phyloP scores from a whole-genome alignment of 2,329 filamentous ascomycete genomes.

The Colletotrichum nymphaeae region DNA sequence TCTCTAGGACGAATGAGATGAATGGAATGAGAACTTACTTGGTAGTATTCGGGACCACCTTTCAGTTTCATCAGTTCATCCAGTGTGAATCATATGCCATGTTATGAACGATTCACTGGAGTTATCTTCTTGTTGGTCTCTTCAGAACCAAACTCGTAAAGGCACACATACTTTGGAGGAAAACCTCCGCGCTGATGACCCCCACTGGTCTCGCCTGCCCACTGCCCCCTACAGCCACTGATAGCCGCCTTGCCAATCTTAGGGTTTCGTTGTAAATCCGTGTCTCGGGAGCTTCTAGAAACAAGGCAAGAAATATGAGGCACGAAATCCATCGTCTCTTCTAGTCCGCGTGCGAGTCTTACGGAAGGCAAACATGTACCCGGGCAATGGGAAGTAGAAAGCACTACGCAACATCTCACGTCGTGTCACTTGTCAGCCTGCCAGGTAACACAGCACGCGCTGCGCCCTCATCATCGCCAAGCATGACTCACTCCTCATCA shows the following conservation, averaged over 20 bases:
- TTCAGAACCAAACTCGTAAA: not conserved
- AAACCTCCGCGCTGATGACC: not conserved
- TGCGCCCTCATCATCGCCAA: slow-evolving; percentile 24
- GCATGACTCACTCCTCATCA: slow-evolving; percentile 25
- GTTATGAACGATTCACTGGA: not conserved
- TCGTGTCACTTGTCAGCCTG: slow-evolving; percentile 12
- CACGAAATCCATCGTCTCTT: not conserved
- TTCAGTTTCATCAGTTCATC: not conserved
- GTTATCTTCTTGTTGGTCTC: not conserved
- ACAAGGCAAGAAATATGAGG: not conserved
- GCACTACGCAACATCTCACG: not conserved
- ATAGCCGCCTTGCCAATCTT: not conserved
- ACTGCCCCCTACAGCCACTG: not conserved
- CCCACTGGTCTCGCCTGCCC: not conserved
- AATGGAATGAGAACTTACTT: not conserved
- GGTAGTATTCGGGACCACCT: not conserved
- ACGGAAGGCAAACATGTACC: not conserved
- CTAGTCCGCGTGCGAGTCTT: not conserved
- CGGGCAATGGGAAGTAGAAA: not conserved
- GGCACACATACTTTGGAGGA: not conserved
- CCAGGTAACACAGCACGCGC: slow-evolving; percentile 24
- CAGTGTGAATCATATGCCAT: not conserved
- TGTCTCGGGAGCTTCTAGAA: not conserved
- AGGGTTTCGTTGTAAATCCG: not conserved
- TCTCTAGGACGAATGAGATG: not conserved